Base-by-base conservation (phyloP, 257 asterid species). In the Sherardia arvensis region DNA sequence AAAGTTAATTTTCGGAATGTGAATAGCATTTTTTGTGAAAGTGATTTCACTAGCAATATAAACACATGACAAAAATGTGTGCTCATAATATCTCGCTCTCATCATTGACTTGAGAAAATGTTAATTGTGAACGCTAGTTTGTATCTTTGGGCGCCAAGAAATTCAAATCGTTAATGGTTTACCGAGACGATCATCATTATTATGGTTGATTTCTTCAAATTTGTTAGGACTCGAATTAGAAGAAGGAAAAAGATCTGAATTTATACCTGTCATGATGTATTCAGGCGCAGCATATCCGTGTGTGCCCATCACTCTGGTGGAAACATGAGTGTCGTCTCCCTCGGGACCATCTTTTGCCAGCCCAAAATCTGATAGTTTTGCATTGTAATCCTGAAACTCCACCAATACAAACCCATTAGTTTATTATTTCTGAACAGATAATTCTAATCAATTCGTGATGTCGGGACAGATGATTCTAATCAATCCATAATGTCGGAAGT, bases 241-340 rank as follows among this genome's bases (percentile, higher is more conserved):
- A 12, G 14, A 49, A 43, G 2, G n/a, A 43, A 43, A 43, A 38
- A 15, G 4, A 15, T 43, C 20, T 43, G 15, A 34, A 4, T n/a
- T n/a, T n/a, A n/a, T 72, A 87, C 95, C 96, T 12, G 97, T 90
- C 95, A 90, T 80, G 60, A 90, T 27, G 72, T 90, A 90, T 64
- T 90, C 97, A 0, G 97, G 97, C 5, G 97, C 97, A 23, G 97
- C 97, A 23, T 90, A 90, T 20, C 97, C 97, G 0, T 83, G 94
- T 0, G 98, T 91, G 47, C 98, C 98, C 95, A 91, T 84, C 4
- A 91, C 95, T 55, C 96, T 85, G 0, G 98, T 91, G 6, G 98
- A 88, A 53, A 91, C 96, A 53, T 91, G 98, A 8, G 98, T 84
- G 8, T 88, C 83, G 56, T 91, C 98, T 38, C 94, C 98, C 71